phyloP scores from a whole-genome alignment of 2,329 filamentous ascomycete genomes.

The Ceratocystis destructans region DNA sequence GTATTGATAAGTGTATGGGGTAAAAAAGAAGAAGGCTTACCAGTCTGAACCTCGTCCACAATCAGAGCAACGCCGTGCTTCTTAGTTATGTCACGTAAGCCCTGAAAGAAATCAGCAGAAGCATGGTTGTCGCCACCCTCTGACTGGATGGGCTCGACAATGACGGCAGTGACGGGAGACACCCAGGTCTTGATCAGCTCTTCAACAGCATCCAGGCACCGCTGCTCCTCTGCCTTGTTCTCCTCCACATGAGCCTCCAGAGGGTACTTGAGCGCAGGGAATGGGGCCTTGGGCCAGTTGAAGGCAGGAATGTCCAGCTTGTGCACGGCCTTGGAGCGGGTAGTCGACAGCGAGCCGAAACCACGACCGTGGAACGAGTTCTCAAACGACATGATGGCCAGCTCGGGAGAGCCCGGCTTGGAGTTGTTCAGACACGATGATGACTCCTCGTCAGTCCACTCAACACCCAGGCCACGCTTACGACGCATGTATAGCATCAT shows the following conservation, averaged over 20 bases:
- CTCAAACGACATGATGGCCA: constrained; percentile 82
- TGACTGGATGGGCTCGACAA: constrained; percentile 85
- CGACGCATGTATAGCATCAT: constrained; percentile 77
- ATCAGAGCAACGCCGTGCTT: constrained; percentile 71
- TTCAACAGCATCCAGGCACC: constrained; percentile 72
- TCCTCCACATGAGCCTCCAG: constrained; percentile 65
- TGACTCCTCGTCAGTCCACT: constrained; percentile 69
- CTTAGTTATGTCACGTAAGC: constrained; percentile 64
- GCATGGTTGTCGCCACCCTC: constrained; percentile 94
- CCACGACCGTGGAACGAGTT: constrained; percentile 78
- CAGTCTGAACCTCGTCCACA: constrained; percentile 89
- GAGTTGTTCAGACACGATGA: constrained; percentile 66
- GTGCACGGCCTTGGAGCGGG: constrained; percentile 70
- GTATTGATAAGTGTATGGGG: background rate
- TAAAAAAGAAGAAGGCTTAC: constrained; percentile 8
- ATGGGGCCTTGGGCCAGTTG: constrained; percentile 79
- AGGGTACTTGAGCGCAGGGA: constrained; percentile 76
- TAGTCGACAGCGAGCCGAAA: constrained; percentile 65
- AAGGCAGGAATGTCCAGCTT: constrained; percentile 82
- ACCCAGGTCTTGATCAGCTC: constrained; percentile 65
- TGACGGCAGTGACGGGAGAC: constrained; percentile 63
- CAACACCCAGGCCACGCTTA: constrained; percentile 66
- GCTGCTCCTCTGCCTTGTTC: constrained; percentile 69
- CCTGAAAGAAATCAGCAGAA: constrained; percentile 72
- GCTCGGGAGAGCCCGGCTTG: constrained; percentile 55